phyloP scores from a whole-genome alignment of 441 rosid species.

The Arabidopsis hybrid region DNA sequence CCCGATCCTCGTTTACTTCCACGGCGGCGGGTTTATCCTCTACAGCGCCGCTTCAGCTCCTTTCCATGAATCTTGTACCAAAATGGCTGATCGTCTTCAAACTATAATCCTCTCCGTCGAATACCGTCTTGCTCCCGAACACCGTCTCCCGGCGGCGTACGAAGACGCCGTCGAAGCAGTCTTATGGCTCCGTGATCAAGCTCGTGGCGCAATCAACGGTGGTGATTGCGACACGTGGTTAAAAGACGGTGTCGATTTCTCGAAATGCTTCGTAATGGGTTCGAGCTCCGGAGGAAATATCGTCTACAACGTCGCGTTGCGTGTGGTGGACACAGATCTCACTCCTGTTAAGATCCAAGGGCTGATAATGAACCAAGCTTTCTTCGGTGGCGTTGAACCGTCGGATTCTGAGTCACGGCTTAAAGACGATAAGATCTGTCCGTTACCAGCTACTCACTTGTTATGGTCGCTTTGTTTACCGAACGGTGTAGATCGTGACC shows the following conservation, averaged over 20 bases:
- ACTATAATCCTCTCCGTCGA: constrained; percentile 72
- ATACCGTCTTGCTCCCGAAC: constrained; percentile 82
- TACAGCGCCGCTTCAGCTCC: constrained; percentile 55
- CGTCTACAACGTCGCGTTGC: constrained; percentile 66
- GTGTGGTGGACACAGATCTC: constrained; percentile 52
- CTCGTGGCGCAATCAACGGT: constrained; percentile 37
- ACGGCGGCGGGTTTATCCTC: constrained; percentile 85
- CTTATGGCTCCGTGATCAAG: constrained; percentile 71
- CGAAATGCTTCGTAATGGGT: constrained; percentile 67
- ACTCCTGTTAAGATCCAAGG: constrained; percentile 66
- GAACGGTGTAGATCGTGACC: constrained; percentile 68
- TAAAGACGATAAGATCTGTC: constrained; percentile 58
- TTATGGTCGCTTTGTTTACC: constrained; percentile 80
- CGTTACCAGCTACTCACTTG: constrained; percentile 60
- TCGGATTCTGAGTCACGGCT: constrained; percentile 66
- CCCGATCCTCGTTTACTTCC: constrained; percentile 68
- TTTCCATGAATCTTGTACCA: constrained; percentile 63
- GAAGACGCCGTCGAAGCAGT: constrained; percentile 75
- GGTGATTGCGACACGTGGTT: constrained; percentile 71
- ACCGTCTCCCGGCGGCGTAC: constrained; percentile 91
- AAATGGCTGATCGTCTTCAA: constrained; percentile 55
- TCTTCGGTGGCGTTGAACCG: constrained; percentile 67
- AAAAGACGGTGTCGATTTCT: constrained; percentile 59
- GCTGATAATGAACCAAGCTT: constrained; percentile 71
- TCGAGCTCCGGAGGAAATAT: constrained; percentile 79